Conservation (phyloP, 352 stramenopile species). For the Globisporangium splendens region DNA sequence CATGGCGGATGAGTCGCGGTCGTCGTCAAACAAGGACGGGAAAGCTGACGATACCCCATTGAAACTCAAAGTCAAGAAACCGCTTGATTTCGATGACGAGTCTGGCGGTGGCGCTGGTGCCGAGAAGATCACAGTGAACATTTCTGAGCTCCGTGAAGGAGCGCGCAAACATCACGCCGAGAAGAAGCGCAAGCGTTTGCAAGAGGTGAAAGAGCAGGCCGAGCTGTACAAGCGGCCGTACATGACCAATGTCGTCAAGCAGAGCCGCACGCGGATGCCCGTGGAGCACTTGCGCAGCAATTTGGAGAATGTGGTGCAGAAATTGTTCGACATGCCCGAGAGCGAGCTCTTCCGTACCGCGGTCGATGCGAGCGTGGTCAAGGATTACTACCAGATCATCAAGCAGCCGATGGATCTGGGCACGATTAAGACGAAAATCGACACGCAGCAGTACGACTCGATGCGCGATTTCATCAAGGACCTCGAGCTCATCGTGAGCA, state of each 20-base stretch:
- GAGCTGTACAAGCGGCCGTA: conserved; percentile 84
- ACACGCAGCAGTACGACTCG: conserved; percentile 66
- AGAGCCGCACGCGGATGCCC: conserved; percentile 72
- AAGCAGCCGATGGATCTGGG: conserved; percentile 85
- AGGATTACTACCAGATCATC: conserved; percentile 81
- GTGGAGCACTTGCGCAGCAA: conserved; percentile 69
- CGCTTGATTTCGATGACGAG: background rate
- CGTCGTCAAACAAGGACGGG: conserved; percentile 26
- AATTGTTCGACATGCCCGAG: conserved; percentile 72
- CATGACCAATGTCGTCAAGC: conserved; percentile 64
- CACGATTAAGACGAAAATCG: conserved; percentile 64
- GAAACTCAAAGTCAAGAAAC: conserved; percentile 67
- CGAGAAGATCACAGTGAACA: conserved; percentile 73
- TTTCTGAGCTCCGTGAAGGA: conserved; percentile 70
- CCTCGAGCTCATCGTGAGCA: conserved; percentile 82
- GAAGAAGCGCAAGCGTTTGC: conserved; percentile 78
- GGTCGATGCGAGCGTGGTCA: conserved; percentile 58
- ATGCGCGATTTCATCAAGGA: conserved; percentile 87
- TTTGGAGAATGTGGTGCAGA: conserved; percentile 57
- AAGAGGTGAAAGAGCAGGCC: conserved; percentile 69
- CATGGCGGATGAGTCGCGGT: conserved; percentile 59
- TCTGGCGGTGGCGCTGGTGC: background rate
- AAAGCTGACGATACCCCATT: conserved; percentile 26
- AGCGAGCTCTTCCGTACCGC: conserved; percentile 70
- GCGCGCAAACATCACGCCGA: conserved; percentile 69